phyloP scores from a whole-genome alignment of 1,284 basidiomycete species.

The Cystobasidium sp. region DNA sequence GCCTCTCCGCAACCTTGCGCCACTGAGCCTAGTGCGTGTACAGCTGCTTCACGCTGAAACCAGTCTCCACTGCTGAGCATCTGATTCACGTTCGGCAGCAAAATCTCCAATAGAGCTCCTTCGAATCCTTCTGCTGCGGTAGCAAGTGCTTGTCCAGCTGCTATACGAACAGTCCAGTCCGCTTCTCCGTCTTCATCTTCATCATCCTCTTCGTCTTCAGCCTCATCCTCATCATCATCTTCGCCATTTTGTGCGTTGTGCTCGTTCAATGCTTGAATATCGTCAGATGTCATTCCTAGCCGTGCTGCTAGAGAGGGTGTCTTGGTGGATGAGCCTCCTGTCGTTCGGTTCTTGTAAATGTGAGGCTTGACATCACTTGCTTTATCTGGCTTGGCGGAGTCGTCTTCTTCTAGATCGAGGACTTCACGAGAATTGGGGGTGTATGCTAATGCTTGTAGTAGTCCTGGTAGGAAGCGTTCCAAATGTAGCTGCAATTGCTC shows the following conservation, averaged over 20 bases:
- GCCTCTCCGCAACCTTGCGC: slow-evolving; percentile 98
- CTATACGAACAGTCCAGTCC: slow-evolving; percentile 98
- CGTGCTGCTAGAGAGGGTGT: slow-evolving; percentile 52
- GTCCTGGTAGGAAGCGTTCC: slow-evolving; percentile 83
- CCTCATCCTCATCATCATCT: slow-evolving; percentile 77
- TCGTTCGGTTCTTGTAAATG: slow-evolving; percentile 81
- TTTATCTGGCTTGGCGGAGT: slow-evolving; percentile 85
- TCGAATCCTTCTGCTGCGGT: slow-evolving; percentile 93
- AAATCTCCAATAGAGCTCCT: slow-evolving; percentile 80
- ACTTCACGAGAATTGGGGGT: slow-evolving; percentile 92
- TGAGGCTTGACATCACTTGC: slow-evolving; percentile 79
- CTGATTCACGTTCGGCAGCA: slow-evolving; percentile 87
- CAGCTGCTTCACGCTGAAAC: slow-evolving; percentile 93
- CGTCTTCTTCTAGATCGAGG: slow-evolving; percentile 78
- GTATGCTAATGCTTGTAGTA: slow-evolving; percentile 96
- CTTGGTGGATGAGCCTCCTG: slow-evolving; percentile 58
- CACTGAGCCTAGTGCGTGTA: slow-evolving; percentile 94
- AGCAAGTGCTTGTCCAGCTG: slow-evolving; percentile 94
- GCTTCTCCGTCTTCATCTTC: slow-evolving; percentile 92
- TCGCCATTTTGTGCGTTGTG: slow-evolving; percentile 69
- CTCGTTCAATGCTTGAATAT: slow-evolving; percentile 50
- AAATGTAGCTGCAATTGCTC: slow-evolving; percentile 84
- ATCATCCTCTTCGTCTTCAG: slow-evolving; percentile 84
- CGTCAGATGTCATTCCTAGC: slow-evolving; percentile 60
- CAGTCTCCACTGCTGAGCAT: slow-evolving; percentile 93